These are phyloP conservation scores for Candida palmyrensis DNA, from an alignment of 805 yeast species.

Conservation along the genomic window DNA sequence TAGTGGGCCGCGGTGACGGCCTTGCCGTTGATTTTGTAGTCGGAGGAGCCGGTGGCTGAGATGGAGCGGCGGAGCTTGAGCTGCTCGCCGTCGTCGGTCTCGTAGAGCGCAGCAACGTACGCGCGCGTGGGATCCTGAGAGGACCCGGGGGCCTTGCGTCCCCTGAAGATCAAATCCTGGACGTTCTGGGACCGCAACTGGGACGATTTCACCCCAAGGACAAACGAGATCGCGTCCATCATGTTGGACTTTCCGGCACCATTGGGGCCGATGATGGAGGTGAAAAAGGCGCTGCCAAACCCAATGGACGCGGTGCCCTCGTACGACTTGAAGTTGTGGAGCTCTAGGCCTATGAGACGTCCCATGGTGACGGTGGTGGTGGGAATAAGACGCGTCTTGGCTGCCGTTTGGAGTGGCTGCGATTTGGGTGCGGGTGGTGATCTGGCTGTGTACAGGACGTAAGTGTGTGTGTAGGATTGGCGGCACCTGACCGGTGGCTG, in stretches of 20 bases:
- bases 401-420: too few species aligned
- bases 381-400: background rate
- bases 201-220: constrained; percentile 72
- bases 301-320: constrained; percentile 71
- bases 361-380: too few species aligned
- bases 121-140: constrained; percentile 49
- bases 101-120: constrained; percentile 74
- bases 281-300: constrained; percentile 77
- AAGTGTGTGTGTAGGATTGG: too few species aligned
- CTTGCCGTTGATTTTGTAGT: constrained; percentile 60
- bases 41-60: constrained; percentile 54
- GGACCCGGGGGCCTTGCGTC: constrained; percentile 31
- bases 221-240: constrained; percentile 97
- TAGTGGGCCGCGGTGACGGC: constrained; percentile 63
- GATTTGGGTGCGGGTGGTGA: too few species aligned
- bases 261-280: constrained; percentile 96
- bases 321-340: constrained; percentile 89
- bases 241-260: constrained; percentile 97
- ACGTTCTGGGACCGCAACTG: constrained; percentile 72
- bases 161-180: constrained; percentile 79
- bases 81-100: constrained; percentile 53
- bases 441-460: too few species aligned
- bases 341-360: constrained; percentile 68
- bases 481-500: too few species aligned
- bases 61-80: constrained; percentile 62